A percentile compares a stretch with the other conserved stretches of the same genome.
These are phyloP conservation scores for Paraphoma sp. DNA, from an alignment of 2,329 filamentous ascomycete genomes.

Conservation along the genomic window DNA sequence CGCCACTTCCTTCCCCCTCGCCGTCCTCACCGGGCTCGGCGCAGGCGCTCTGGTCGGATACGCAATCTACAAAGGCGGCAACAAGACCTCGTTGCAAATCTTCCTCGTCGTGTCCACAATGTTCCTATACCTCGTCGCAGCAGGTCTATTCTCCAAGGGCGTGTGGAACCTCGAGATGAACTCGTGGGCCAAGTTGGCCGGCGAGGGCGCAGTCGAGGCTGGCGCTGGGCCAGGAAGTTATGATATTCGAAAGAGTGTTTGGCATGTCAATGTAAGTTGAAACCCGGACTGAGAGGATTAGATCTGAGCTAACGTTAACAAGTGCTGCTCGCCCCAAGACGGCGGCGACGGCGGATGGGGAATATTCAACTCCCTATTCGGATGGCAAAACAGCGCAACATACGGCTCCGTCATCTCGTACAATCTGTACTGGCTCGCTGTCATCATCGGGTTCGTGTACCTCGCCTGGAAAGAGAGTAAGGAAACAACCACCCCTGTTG, in stretches of 20 bases:
- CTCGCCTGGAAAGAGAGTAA: conserved; percentile 72
- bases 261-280: conserved; percentile 76
- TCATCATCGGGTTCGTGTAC: conserved; percentile 68
- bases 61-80: conserved; percentile 77
- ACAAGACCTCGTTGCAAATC: conserved; percentile 70
- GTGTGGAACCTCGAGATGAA: conserved; percentile 78
- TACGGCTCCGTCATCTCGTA: conserved; percentile 88
- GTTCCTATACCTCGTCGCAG: conserved; percentile 82
- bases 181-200: conserved; percentile 69
- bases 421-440: conserved; percentile 82
- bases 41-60: conserved; percentile 74
- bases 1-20: conserved; percentile 77
- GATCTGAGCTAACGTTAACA: not conserved
- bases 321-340: conserved; percentile 78
- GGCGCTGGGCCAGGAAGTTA: conserved; percentile 77
- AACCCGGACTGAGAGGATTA: not conserved
- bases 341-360: conserved; percentile 83
- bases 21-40: conserved; percentile 74
- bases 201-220: conserved; percentile 67
- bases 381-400: conserved; percentile 88
- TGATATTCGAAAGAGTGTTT: conserved; percentile 78
- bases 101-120: conserved; percentile 86
- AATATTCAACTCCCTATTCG: conserved; percentile 83
- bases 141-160: conserved; percentile 78
- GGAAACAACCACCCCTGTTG: conserved; percentile 1